phyloP scores from a whole-genome alignment of 208 protist genomes.

The Acanthamoeba culbertsoni region DNA sequence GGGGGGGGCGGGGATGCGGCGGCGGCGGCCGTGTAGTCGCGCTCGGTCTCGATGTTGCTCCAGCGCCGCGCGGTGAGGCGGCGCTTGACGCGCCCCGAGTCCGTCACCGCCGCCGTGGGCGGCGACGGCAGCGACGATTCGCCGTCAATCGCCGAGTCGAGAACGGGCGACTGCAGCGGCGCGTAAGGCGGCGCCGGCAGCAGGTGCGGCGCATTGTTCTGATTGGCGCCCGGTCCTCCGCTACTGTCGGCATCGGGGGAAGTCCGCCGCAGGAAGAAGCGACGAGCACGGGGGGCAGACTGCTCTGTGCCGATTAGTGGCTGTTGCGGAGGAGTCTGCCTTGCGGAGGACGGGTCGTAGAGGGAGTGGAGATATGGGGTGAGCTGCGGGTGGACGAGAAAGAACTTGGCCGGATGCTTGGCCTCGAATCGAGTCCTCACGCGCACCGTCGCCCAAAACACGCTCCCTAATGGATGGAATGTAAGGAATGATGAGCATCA shows the following conservation, averaged over 20 bases:
- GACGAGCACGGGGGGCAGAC: not conserved
- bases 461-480: not conserved
- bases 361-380: not conserved
- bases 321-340: not conserved
- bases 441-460: not conserved
- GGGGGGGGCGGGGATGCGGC: too few relatives aligned
- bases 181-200: too few relatives aligned
- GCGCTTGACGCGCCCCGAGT: too few relatives aligned
- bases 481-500: not conserved
- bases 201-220: too few relatives aligned
- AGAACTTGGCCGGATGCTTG: not conserved
- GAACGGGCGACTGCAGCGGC: not conserved
- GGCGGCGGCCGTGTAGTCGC: too few relatives aligned
- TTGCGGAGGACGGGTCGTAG: not conserved
- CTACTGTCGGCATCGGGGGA: too few relatives aligned
- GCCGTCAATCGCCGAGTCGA: not conserved
- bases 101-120: not conserved
- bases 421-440: not conserved
- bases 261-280: not conserved
- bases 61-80: too few relatives aligned
- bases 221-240: too few relatives aligned
- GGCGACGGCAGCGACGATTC: not conserved
- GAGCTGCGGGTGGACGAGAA: constrained; percentile 2
- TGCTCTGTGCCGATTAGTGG: not conserved
- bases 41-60: too few relatives aligned